Conservation (phyloP, 257 asterid species). For the Eucommia ulmoides region DNA sequence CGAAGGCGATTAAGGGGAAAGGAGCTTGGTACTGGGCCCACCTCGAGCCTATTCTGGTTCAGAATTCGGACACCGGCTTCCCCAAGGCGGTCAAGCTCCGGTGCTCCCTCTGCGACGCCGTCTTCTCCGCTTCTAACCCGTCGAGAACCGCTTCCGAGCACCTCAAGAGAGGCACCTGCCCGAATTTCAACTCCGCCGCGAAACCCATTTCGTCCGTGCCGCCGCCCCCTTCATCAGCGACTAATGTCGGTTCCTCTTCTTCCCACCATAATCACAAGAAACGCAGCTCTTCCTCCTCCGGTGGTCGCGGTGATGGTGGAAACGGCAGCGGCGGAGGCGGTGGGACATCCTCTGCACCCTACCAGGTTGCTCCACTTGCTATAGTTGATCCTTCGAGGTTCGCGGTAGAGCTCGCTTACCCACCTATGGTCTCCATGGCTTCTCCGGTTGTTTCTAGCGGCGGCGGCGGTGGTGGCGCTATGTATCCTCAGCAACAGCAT, state of each 20-base stretch:
- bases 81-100: slow-evolving; percentile 90
- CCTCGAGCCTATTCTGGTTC: slow-evolving; percentile 83
- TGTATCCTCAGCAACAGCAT: slow-evolving; percentile 38
- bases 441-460: slow-evolving; percentile 23
- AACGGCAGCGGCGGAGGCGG: slow-evolving; percentile 14
- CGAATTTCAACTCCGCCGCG: slow-evolving; percentile 55
- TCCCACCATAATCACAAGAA: slow-evolving; percentile 25
- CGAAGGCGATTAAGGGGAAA: slow-evolving; percentile 84
- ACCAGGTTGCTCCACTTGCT: slow-evolving; percentile 44
- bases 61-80: slow-evolving; percentile 56
- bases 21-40: slow-evolving; percentile 99
- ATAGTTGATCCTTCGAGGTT: slow-evolving; percentile 68
- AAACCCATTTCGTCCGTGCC: slow-evolving; percentile 66
- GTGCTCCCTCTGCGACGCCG: slow-evolving; percentile 84
- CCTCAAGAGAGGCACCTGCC: slow-evolving; percentile 89
- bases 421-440: slow-evolving; percentile 35
- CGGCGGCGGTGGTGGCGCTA: slow-evolving; percentile 14
- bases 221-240: slow-evolving; percentile 16
- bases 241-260: slow-evolving; percentile 8
- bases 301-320: slow-evolving; percentile 11
- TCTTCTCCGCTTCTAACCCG: slow-evolving; percentile 94
- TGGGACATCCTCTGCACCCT: slow-evolving; percentile 16
- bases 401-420: slow-evolving; percentile 47
- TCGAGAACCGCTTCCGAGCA: slow-evolving; percentile 98
- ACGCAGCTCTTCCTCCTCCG: slow-evolving; percentile 16